Base-by-base conservation (phyloP, 2,329 filamentous ascomycete species). In the Cladosporium oxysporum region DNA sequence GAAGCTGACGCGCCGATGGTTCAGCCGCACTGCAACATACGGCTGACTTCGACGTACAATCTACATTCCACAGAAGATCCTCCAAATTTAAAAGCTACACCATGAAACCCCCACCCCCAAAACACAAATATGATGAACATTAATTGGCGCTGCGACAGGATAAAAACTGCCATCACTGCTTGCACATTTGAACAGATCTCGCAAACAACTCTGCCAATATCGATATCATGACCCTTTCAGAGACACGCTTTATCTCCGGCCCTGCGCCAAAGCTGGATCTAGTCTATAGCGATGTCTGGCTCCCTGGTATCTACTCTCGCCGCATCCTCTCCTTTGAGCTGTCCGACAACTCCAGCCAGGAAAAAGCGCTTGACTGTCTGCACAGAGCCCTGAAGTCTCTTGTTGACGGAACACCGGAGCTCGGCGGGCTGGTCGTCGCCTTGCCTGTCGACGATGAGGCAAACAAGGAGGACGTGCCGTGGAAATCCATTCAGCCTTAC, bases 21-120 rank as follows among this genome's bases (percentile, higher is more conserved):
- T 33, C 52, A 55, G 52, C 52, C 29, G 28, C 52, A n/a, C 28
- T 55, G 52, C n/a, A 55, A 55, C 52, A 55, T n/a, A 31, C 29
- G 16, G 28, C 28, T 29, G 31, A 55, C 52, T 33, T 29, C 52
- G 52, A 53, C 11, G 52, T n/a, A 33, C 28, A 29, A 6, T 31
- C 7, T n/a, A 53, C 28, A 11, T 11, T 7, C 52, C 16, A n/a
- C 18, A 55, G 6, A 18, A n/a, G 52, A n/a, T n/a, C n/a, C n/a
- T n/a, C n/a, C n/a, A n/a, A n/a, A n/a, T n/a, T n/a, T n/a, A n/a
- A 5, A 31, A 55, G 5, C 29, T 55, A 5, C 18, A 5, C 28
- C 1, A 55, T 33, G 28, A n/a, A 33, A n/a, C n/a, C 28, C 52
- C 8, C 16, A 55, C 7, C 10, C 29, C 33, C 2, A 5, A 21